These are phyloP conservation scores for Cicer arietinum DNA, from an alignment of 306 rosid species.

Conservation along the genomic window DNA sequence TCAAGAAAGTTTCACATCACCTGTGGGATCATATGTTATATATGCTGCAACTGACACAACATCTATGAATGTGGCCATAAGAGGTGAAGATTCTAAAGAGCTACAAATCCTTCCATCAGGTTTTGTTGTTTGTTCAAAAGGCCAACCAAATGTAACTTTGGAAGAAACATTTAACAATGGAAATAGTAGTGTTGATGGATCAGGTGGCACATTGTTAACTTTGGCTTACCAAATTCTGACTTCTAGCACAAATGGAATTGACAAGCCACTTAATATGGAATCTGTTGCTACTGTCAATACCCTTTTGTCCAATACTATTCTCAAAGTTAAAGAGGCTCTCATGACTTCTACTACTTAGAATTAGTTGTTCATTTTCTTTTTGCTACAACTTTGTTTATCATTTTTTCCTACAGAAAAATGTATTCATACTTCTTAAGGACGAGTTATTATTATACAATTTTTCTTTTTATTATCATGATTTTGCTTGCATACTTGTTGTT, in stretches of 20 bases:
- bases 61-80: constrained; percentile 34
- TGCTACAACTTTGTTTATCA: neutral
- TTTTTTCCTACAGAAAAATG: neutral
- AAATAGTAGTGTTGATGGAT: neutral
- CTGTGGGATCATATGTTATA: constrained; percentile 53
- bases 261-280: neutral
- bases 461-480: neutral
- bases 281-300: constrained; percentile 5
- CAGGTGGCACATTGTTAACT: constrained; percentile 62
- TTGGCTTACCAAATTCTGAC: constrained; percentile 64
- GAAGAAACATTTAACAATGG: neutral
- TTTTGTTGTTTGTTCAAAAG: constrained; percentile 44
- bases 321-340: constrained; percentile 13
- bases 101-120: constrained; percentile 81
- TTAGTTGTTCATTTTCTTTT: neutral
- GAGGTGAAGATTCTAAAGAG: constrained; percentile 47
- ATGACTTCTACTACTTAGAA: constrained; percentile 1
- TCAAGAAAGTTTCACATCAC: constrained; percentile 68
- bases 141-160: neutral
- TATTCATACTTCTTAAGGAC: neutral
- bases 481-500: too few species aligned
- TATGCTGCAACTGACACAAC: constrained; percentile 62
- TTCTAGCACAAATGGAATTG: neutral
- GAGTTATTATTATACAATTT: neutral
- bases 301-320: constrained; percentile 14